phyloP scores from a whole-genome alignment of 2,329 filamentous ascomycete species.

The Xylariaceae sp. region DNA sequence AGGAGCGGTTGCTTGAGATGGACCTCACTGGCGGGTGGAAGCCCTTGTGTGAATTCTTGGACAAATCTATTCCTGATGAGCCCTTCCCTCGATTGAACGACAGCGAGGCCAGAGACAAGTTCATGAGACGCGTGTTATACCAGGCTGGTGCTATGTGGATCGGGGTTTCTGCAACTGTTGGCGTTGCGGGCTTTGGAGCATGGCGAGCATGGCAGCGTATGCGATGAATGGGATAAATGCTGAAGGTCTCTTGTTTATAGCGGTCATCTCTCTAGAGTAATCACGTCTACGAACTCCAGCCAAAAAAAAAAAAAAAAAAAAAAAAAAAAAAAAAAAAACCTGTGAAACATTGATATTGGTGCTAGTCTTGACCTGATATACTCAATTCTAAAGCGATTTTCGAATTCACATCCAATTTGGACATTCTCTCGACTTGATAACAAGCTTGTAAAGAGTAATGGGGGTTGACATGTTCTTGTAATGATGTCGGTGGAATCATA shows the following conservation, averaged over 20 bases:
- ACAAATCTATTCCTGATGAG: conserved; percentile 28
- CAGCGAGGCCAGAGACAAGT: conserved; percentile 2
- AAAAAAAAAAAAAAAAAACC: no score
- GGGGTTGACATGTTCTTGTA: no score
- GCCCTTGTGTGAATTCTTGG: conserved; percentile 33
- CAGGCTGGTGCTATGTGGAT: conserved; percentile 1
- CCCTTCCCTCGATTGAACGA: conserved; percentile 7
- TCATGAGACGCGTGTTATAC: conserved; percentile 2
- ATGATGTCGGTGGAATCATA: no score
- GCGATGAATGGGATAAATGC: not conserved
- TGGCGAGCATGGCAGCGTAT: conserved; percentile 2
- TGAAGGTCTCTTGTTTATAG: not conserved
- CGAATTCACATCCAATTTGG: no score
- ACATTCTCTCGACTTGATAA: no score
- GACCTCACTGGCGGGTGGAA: conserved; percentile 33
- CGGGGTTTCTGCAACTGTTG: not conserved
- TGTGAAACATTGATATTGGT: no score
- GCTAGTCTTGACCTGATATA: no score
- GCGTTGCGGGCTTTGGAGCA: not conserved
- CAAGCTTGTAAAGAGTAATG: no score
- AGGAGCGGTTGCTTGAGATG: conserved; percentile 26
- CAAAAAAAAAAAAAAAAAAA: no score
- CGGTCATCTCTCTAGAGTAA: not conserved
- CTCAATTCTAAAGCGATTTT: no score
- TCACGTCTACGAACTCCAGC: no score